These are phyloP conservation scores for Aspergillus glaucus DNA, from an alignment of 2,329 filamentous ascomycete genomes.

Conservation along the genomic window DNA sequence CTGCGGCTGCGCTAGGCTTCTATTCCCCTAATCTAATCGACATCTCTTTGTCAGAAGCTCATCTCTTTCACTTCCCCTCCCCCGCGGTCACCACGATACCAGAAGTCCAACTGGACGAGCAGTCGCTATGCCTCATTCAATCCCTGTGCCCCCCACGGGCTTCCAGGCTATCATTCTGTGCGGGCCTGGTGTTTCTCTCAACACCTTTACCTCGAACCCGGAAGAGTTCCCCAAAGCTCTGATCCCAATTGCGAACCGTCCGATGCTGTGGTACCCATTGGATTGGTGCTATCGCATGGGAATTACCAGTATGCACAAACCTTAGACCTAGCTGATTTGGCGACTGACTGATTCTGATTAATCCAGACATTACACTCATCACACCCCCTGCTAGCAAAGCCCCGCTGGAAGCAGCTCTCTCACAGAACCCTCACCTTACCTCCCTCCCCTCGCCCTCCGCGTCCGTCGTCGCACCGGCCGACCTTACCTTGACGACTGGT, in stretches of 20 bases:
- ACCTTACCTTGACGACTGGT: constrained; percentile 74
- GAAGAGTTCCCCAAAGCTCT: constrained; percentile 45
- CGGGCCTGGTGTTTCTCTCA: constrained; percentile 44
- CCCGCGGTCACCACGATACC: not conserved
- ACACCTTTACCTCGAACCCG: constrained; percentile 45
- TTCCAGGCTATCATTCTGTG: constrained; percentile 46
- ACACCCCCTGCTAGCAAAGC: constrained; percentile 40
- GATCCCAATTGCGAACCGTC: constrained; percentile 45
- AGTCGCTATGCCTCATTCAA: constrained; percentile 23
- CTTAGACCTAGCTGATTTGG: not conserved
- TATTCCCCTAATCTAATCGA: not conserved
- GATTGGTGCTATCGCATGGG: constrained; percentile 46
- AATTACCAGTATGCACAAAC: constrained; percentile 35
- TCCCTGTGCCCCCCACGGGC: constrained; percentile 51
- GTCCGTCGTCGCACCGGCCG: constrained; percentile 72
- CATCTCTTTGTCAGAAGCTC: not conserved
- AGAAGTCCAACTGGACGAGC: not conserved
- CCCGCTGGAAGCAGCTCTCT: constrained; percentile 41
- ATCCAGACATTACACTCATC: constrained; percentile 42
- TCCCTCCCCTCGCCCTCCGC: constrained; percentile 42
- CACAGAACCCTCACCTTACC: constrained; percentile 46
- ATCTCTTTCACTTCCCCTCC: not conserved
- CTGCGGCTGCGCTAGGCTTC: not conserved
- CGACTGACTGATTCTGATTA: constrained; percentile 1
- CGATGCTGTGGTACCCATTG: constrained; percentile 46